Percentiles rank a stretch among this genome's conserved stretches.
phyloP scores from a whole-genome alignment of 1,139 yeast species.

The Meyerozyma athensensis region DNA sequence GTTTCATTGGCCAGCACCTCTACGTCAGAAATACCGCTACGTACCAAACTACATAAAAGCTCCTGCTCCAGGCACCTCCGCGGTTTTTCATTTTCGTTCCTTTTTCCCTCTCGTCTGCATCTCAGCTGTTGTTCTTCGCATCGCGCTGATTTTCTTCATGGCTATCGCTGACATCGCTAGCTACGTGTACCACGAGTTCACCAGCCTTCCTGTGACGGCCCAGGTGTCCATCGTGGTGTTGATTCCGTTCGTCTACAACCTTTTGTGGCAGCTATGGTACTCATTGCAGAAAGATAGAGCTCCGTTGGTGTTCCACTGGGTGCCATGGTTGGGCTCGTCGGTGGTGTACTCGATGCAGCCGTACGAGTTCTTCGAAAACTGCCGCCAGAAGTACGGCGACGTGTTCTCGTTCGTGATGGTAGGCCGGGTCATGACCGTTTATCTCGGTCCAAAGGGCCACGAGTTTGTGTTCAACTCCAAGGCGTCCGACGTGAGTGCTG shows the following conservation, averaged over 20 bases:
- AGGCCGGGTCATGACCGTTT: slow-evolving; percentile 93
- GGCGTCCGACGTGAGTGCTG: slow-evolving; percentile 87
- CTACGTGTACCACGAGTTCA: slow-evolving; percentile 19
- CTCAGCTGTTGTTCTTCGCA: neutral
- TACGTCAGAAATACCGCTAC: too few relatives aligned
- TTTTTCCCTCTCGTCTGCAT: too few relatives aligned
- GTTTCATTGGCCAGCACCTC: too few relatives aligned
- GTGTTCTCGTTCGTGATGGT: slow-evolving; percentile 83
- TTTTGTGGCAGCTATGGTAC: slow-evolving; percentile 66
- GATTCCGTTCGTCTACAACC: slow-evolving; percentile 55
- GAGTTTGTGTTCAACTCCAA: slow-evolving; percentile 93
- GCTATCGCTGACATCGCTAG: slow-evolving; percentile 24
- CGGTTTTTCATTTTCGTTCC: too few relatives aligned
- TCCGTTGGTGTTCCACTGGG: slow-evolving; percentile 87
- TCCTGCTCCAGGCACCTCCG: too few relatives aligned
- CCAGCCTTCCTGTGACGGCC: slow-evolving; percentile 23
- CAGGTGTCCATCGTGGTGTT: slow-evolving; percentile 35
- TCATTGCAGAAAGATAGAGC: slow-evolving; percentile 73
- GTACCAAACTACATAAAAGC: too few relatives aligned
- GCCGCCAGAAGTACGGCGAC: slow-evolving; percentile 83
- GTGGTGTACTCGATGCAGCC: slow-evolving; percentile 88
- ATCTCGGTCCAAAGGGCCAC: slow-evolving; percentile 95
- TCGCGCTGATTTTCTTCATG: slow-evolving; percentile 14
- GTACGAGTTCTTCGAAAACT: slow-evolving; percentile 76
- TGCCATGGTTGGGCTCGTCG: slow-evolving; percentile 96